These are phyloP conservation scores for Cucumis cinereus DNA, from an alignment of 306 rosid species.

Conservation along the genomic window DNA sequence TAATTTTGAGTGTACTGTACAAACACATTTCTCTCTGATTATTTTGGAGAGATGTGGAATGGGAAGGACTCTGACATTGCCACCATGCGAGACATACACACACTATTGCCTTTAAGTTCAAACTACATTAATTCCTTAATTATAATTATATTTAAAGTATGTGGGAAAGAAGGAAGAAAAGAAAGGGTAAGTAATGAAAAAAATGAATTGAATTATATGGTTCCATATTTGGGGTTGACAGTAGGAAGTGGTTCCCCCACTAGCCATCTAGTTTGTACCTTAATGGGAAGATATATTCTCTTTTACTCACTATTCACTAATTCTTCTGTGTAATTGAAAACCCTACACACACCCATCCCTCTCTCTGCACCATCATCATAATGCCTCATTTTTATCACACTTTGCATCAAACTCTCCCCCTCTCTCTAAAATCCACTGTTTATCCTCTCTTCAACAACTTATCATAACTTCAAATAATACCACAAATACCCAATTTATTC, in stretches of 20 bases:
- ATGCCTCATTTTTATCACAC: conserved; percentile 33
- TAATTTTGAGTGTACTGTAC: background rate
- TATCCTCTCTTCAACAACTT: conserved; percentile 20
- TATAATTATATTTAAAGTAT: too few species aligned
- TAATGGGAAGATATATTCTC: conserved; percentile 29
- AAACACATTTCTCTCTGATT: conserved; percentile 1
- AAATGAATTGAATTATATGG: background rate
- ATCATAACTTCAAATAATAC: background rate
- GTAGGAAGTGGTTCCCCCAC: conserved; percentile 40
- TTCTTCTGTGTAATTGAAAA: conserved; percentile 27
- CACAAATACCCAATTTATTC: background rate
- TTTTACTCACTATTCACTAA: conserved; percentile 21
- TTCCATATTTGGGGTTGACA: conserved; percentile 50
- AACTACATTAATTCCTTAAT: too few species aligned
- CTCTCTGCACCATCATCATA: conserved; percentile 20
- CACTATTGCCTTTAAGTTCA: too few species aligned
- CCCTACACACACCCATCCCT: conserved; percentile 27
- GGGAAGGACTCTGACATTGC: conserved; percentile 15
- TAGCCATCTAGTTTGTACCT: conserved; percentile 30
- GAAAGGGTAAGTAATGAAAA: background rate
- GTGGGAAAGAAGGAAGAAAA: background rate
- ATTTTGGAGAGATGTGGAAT: background rate
- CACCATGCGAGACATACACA: conserved; percentile 11
- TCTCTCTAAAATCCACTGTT: conserved; percentile 1
- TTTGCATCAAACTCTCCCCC: conserved; percentile 18